A percentile compares a stretch with the other conserved stretches of the same genome.
Evolutionary conservation across 192 early-diverging fungal species (phyloP).

Genomic region (Coemansia sp.): DNA sequence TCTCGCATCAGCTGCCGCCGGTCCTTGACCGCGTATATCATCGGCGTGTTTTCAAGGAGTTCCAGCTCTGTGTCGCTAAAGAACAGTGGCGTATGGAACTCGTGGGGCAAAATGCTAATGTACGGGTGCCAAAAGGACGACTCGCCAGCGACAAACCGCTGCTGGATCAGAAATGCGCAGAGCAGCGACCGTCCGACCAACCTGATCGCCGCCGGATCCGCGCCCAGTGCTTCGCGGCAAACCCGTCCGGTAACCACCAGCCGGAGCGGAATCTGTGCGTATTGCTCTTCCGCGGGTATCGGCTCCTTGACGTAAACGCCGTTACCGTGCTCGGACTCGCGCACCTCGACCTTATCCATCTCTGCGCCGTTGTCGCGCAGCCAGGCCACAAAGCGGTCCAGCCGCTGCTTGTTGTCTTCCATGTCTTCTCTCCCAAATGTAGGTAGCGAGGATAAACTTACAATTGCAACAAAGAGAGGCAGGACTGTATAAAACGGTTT

Average conservation of each 20-base stretch:
- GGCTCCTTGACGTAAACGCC: conserved; percentile 48
- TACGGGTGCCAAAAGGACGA: conserved; percentile 59
- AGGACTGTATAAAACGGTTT: no score
- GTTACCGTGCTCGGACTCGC: conserved; percentile 26
- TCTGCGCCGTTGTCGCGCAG: conserved; percentile 43
- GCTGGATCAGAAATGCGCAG: conserved; percentile 52
- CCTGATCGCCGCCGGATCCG: conserved; percentile 3
- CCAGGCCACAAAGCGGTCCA: conserved; percentile 34
- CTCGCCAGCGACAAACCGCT: conserved; percentile 27
- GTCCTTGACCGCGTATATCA: conserved; percentile 47
- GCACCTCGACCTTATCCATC: conserved; percentile 32
- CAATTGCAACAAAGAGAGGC: no score
- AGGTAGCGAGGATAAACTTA: no score
- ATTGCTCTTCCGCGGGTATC: conserved; percentile 43
- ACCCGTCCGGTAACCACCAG: conserved; percentile 51
- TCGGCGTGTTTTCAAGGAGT: conserved; percentile 55
- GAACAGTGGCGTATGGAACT: conserved; percentile 56
- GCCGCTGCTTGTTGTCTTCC: not conserved
- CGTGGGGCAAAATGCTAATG: conserved; percentile 54
- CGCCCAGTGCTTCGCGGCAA: conserved; percentile 28
- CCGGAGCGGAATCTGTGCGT: conserved; percentile 54
- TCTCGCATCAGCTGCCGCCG: conserved; percentile 16
- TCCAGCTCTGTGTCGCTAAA: conserved; percentile 50
- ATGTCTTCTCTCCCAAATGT: not conserved
- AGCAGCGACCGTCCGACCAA: conserved; percentile 46